phyloP scores from a whole-genome alignment of 176 grass and related monocot genomes.

The Areca catechu region DNA sequence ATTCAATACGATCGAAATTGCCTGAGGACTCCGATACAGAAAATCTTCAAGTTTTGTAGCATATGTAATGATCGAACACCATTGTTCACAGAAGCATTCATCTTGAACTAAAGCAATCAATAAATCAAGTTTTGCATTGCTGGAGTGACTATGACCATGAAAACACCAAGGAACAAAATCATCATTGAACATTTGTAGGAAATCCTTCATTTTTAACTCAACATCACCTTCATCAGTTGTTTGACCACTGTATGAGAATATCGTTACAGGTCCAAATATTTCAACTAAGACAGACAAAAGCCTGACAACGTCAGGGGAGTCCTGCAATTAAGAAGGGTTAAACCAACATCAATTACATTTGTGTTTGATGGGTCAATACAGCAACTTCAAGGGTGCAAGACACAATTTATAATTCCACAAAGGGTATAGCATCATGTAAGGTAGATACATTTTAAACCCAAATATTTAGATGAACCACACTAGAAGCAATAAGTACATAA shows the following conservation, averaged over 20 bases:
- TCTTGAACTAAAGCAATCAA: slow-evolving; percentile 76
- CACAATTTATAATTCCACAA: too few species aligned
- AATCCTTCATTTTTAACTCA: slow-evolving; percentile 37
- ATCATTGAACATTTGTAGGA: slow-evolving; percentile 52
- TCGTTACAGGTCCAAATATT: slow-evolving; percentile 47
- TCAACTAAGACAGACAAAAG: slow-evolving; percentile 57
- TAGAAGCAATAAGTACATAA: too few species aligned
- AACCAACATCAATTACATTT: background rate
- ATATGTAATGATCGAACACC: slow-evolving; percentile 50
- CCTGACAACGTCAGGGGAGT: slow-evolving; percentile 47
- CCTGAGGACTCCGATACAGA: slow-evolving; percentile 23
- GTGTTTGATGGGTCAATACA: too few species aligned
- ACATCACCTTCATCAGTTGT: slow-evolving; percentile 9
- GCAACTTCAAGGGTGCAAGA: too few species aligned
- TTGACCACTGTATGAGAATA: slow-evolving; percentile 34
- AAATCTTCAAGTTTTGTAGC: slow-evolving; percentile 19
- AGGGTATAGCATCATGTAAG: too few species aligned
- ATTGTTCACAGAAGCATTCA: slow-evolving; percentile 67
- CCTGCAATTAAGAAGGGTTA: slow-evolving; percentile 38
- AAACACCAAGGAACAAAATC: slow-evolving; percentile 86
- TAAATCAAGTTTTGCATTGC: slow-evolving; percentile 65
- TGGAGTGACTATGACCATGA: slow-evolving; percentile 37
- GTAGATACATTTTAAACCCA: too few species aligned
- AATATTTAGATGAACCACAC: too few species aligned
- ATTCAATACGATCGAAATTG: slow-evolving; percentile 31